A percentile compares a stretch with the other conserved stretches of the same genome.
phyloP scores from a whole-genome alignment of 2,329 filamentous ascomycete genomes.

The Fusarium dimerum region DNA sequence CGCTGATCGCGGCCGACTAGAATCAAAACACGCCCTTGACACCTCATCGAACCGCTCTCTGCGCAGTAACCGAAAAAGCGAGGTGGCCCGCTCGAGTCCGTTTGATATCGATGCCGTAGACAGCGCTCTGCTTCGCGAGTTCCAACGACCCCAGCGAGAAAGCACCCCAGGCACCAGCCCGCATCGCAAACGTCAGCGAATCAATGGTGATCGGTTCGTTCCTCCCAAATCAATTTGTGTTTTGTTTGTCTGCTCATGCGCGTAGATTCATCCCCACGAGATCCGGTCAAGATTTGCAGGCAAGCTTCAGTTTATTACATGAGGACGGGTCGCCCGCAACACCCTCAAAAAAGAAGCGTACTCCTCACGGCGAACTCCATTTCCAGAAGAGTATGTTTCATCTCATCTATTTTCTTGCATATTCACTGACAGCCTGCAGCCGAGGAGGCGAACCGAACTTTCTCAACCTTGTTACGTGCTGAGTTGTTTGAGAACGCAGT shows the following conservation, averaged over 20 bases:
- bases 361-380: slow-evolving; percentile 85
- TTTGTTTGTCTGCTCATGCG: slow-evolving; percentile 22
- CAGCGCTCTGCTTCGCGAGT: slow-evolving; percentile 51
- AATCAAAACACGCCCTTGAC: slow-evolving; percentile 43
- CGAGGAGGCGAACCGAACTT: slow-evolving; percentile 93
- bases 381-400: slow-evolving; percentile 79
- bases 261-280: slow-evolving; percentile 91
- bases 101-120: slow-evolving; percentile 54
- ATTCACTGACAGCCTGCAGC: slow-evolving; percentile 46
- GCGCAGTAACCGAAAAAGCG: slow-evolving; percentile 39
- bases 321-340: slow-evolving; percentile 93
- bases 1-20: slow-evolving; percentile 44
- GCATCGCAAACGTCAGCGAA: slow-evolving; percentile 59
- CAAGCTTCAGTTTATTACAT: slow-evolving; percentile 87
- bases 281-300: slow-evolving; percentile 88
- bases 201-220: slow-evolving; percentile 61
- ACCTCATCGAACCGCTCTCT: slow-evolving; percentile 33
- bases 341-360: slow-evolving; percentile 82
- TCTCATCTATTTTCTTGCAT: neutral
- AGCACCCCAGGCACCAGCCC: slow-evolving; percentile 56
- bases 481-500: slow-evolving; percentile 92
- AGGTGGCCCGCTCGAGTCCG: slow-evolving; percentile 36
- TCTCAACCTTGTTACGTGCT: slow-evolving; percentile 81
- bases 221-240: neutral
- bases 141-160: slow-evolving; percentile 52